These are phyloP conservation scores for Hippophae rhamnoides DNA, from an alignment of 306 rosid species.

Conservation along the genomic window DNA sequence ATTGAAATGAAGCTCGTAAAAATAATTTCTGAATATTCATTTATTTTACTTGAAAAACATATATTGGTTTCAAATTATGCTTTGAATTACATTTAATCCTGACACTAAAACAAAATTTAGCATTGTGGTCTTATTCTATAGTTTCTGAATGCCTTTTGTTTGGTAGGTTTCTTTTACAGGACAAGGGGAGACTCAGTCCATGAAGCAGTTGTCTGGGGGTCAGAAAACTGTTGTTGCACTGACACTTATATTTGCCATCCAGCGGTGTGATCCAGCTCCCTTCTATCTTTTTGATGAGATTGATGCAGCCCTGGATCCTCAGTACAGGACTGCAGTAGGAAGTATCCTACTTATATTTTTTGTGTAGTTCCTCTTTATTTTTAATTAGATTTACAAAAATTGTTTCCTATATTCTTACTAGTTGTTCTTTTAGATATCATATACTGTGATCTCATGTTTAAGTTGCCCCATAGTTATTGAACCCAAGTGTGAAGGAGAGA, in stretches of 20 bases:
- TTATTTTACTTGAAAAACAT: too few species aligned
- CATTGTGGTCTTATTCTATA: background rate
- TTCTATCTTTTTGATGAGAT: conserved; percentile 96
- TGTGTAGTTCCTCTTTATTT: conserved; percentile 6
- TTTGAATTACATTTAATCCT: too few species aligned
- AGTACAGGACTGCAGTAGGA: conserved; percentile 95
- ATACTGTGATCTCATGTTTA: too few species aligned
- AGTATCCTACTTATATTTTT: conserved; percentile 56
- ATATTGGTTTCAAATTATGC: too few species aligned
- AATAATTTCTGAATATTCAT: too few species aligned
- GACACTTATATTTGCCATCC: conserved; percentile 93
- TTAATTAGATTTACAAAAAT: background rate
- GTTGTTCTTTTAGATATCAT: background rate
- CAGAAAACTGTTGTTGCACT: conserved; percentile 98
- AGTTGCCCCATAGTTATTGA: too few species aligned
- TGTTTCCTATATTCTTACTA: conserved; percentile 1
- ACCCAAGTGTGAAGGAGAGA: too few species aligned
- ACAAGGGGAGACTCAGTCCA: conserved; percentile 97
- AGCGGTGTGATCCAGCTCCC: conserved; percentile 99
- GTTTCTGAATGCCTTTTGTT: conserved; percentile 7
- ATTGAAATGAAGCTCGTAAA: too few species aligned
- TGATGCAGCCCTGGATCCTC: conserved; percentile 98
- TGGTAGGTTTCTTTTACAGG: conserved; percentile 94
- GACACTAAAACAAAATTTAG: background rate
- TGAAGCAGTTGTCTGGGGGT: conserved; percentile 98